phyloP scores from a whole-genome alignment of 805 yeast genomes.

The Hanseniaspora meyeri region DNA sequence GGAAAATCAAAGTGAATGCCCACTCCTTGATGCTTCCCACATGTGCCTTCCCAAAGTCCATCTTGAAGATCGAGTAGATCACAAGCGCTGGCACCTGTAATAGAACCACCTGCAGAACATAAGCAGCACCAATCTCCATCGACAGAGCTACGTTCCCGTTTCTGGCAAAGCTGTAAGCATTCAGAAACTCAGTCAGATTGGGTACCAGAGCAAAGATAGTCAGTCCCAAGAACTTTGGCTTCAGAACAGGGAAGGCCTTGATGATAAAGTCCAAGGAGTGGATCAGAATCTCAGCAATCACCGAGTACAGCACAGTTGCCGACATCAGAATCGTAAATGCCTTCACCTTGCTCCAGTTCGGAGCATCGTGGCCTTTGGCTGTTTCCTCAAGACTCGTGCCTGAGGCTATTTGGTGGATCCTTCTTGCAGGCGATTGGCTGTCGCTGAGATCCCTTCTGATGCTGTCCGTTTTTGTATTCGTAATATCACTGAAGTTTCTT shows the following conservation, averaged over 20 bases:
- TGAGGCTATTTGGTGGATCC: not conserved
- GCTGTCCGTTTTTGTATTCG: not conserved
- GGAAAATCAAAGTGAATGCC: conserved; percentile 76
- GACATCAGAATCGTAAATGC: conserved; percentile 69
- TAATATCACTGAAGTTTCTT: not conserved
- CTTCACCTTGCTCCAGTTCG: conserved; percentile 86
- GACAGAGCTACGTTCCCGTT: conserved; percentile 92
- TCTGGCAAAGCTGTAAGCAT: conserved; percentile 92
- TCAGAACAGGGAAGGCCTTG: conserved; percentile 53
- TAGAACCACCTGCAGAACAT: conserved; percentile 88
- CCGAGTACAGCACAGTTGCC: conserved; percentile 79
- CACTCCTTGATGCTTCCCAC: conserved; percentile 18
- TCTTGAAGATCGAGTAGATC: conserved; percentile 50
- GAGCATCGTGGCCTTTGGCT: conserved; percentile 59
- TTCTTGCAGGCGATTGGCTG: conserved; percentile 15
- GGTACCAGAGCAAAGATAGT: conserved; percentile 95
- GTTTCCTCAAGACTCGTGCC: not conserved
- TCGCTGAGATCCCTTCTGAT: conserved; percentile 18
- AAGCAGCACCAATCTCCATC: conserved; percentile 97
- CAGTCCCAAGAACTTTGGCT: conserved; percentile 83
- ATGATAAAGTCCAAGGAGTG: conserved; percentile 85
- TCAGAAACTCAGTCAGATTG: conserved; percentile 89
- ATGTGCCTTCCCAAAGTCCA: conserved; percentile 24
- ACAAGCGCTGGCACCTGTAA: conserved; percentile 88
- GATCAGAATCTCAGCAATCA: conserved; percentile 87